Evolutionary conservation across 2,329 filamentous ascomycete species (phyloP).

Genomic region (Metarhizium humberi): DNA sequence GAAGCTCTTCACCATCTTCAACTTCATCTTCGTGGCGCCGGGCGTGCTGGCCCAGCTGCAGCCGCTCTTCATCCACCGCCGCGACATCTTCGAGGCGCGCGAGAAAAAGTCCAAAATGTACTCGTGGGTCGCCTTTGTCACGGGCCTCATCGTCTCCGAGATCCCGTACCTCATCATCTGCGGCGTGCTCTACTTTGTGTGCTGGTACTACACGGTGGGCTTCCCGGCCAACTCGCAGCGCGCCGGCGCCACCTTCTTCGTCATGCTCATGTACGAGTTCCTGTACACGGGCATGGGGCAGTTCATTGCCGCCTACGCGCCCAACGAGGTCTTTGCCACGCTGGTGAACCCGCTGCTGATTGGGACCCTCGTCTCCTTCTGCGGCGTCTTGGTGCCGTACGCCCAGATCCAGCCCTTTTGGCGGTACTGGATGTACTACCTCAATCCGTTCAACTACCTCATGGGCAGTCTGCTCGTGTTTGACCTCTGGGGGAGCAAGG

Average conservation of each 20-base stretch:
- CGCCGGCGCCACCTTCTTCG: slow-evolving; percentile 43
- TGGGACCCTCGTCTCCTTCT: slow-evolving; percentile 43
- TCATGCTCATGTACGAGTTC: slow-evolving; percentile 51
- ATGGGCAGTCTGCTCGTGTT: slow-evolving; percentile 48
- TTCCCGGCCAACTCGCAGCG: slow-evolving; percentile 32
- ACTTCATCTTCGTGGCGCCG: slow-evolving; percentile 53
- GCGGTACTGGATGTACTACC: slow-evolving; percentile 55
- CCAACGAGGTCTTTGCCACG: slow-evolving; percentile 50
- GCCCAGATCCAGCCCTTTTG: slow-evolving; percentile 54
- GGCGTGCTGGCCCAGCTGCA: slow-evolving; percentile 50
- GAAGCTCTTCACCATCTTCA: slow-evolving; percentile 48
- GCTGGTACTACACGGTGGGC: slow-evolving; percentile 51
- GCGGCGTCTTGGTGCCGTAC: slow-evolving; percentile 65
- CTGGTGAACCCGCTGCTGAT: slow-evolving; percentile 20
- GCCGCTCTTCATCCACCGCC: slow-evolving; percentile 46
- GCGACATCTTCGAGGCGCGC: slow-evolving; percentile 47
- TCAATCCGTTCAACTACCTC: slow-evolving; percentile 54
- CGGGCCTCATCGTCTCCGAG: slow-evolving; percentile 39
- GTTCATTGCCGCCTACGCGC: slow-evolving; percentile 53
- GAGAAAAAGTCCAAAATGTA: slow-evolving; percentile 56
- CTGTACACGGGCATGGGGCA: slow-evolving; percentile 53
- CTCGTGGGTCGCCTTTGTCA: slow-evolving; percentile 49
- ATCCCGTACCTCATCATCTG: slow-evolving; percentile 36
- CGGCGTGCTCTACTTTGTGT: slow-evolving; percentile 37
- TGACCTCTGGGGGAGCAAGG: slow-evolving; percentile 33